Conservation (phyloP, 148 eudicot species). For the Nepenthes mirabilis region DNA sequence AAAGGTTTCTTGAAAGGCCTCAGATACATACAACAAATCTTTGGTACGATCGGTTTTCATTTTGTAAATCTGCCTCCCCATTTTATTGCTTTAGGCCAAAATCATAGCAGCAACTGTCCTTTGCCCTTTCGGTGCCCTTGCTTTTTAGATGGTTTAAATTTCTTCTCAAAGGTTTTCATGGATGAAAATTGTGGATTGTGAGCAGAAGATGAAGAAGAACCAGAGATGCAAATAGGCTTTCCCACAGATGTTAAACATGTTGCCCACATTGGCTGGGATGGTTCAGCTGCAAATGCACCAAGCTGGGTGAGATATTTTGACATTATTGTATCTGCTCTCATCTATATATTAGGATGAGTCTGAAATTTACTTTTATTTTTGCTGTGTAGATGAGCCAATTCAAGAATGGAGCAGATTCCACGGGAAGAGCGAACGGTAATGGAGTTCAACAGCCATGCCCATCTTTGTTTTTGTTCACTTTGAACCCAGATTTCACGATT, state of each 20-base stretch:
- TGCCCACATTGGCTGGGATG: conserved; percentile 51
- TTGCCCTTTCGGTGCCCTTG: background rate
- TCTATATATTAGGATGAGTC: background rate
- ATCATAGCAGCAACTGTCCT: too few species aligned
- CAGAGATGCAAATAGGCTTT: conserved; percentile 34
- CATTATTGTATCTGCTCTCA: background rate
- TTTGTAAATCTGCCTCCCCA: too few species aligned
- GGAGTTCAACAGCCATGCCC: background rate
- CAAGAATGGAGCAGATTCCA: conserved; percentile 8
- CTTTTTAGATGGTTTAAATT: background rate
- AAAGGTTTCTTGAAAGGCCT: conserved; percentile 48
- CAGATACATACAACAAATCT: conserved; percentile 40
- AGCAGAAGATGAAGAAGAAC: conserved; percentile 29
- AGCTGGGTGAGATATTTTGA: conserved; percentile 22
- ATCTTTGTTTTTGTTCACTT: background rate
- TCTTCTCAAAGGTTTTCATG: background rate
- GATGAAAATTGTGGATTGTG: background rate
- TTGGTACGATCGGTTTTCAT: conserved; percentile 17
- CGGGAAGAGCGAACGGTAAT: conserved; percentile 12
- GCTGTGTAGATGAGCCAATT: conserved; percentile 20
- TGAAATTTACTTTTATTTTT: background rate
- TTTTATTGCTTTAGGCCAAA: too few species aligned
- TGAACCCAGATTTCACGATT: background rate
- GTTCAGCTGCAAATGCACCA: conserved; percentile 37
- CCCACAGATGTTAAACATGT: conserved; percentile 51